A percentile compares a stretch with the other conserved stretches of the same genome.
Conservation (phyloP, 2,329 filamentous ascomycete genomes). For the Xylaria sp. region DNA sequence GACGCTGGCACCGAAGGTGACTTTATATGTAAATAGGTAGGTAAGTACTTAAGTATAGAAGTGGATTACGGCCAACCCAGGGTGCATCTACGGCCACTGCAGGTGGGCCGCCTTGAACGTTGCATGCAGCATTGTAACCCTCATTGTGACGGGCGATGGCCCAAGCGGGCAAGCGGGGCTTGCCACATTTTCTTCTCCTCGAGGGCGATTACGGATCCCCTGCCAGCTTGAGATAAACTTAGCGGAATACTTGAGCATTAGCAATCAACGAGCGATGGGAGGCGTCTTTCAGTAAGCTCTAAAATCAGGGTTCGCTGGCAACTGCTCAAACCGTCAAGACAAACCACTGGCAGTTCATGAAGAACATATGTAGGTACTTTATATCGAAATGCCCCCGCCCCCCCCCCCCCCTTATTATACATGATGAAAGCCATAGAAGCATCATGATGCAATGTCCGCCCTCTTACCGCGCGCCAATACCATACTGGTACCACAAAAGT, state of each 20-base stretch:
- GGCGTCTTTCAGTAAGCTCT: slow-evolving; percentile 5
- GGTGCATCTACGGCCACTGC: too few species aligned
- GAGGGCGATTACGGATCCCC: slow-evolving; percentile 1
- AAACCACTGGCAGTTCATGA: too few species aligned
- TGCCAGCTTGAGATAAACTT: not conserved
- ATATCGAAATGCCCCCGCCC: too few species aligned
- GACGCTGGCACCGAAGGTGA: too few species aligned
- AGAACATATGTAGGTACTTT: not conserved
- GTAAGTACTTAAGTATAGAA: too few species aligned
- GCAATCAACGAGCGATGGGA: slow-evolving; percentile 9
- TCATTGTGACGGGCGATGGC: slow-evolving; percentile 15
- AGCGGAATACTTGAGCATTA: not conserved
- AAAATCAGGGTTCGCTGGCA: slow-evolving; percentile 15
- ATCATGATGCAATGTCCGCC: slow-evolving; percentile 17
- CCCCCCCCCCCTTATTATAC: too few species aligned
- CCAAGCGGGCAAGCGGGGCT: slow-evolving; percentile 21
- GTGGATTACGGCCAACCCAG: too few species aligned
- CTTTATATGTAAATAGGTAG: too few species aligned
- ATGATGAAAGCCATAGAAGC: not conserved
- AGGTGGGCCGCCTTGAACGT: slow-evolving; percentile 11
- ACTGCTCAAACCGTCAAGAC: not conserved
- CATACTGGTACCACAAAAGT: not conserved
- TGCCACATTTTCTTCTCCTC: slow-evolving; percentile 4
- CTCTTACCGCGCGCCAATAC: slow-evolving; percentile 29
- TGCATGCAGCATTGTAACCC: slow-evolving; percentile 30